Conservation (phyloP, 2,329 filamentous ascomycete genomes). For the Apiospora hydei region DNA sequence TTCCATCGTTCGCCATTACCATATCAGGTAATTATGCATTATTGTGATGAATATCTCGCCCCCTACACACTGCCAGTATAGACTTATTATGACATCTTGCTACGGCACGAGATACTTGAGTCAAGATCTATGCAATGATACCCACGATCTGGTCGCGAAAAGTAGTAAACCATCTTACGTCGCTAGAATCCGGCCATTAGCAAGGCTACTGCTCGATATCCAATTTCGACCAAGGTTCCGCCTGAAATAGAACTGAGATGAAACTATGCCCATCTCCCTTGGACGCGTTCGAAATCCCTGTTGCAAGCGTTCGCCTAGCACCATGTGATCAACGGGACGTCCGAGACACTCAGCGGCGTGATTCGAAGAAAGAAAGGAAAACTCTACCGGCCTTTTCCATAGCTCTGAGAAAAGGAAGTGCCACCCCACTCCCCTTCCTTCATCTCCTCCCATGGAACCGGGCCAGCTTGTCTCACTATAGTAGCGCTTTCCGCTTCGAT, state of each 20-base stretch:
- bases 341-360: constrained; percentile 12
- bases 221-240: not conserved
- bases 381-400: not conserved
- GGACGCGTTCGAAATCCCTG: not conserved
- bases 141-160: not conserved
- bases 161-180: not conserved
- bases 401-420: not conserved
- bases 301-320: not conserved
- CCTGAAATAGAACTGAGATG: not conserved
- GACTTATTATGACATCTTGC: not conserved
- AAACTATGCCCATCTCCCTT: not conserved
- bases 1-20: no score
- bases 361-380: not conserved
- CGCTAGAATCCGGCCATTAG: not conserved
- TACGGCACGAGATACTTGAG: not conserved
- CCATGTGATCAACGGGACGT: not conserved
- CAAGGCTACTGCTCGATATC: not conserved
- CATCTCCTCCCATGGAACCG: not conserved
- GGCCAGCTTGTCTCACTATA: not conserved
- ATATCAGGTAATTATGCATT: not conserved
- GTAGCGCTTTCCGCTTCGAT: not conserved
- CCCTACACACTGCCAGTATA: not conserved
- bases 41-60: not conserved
- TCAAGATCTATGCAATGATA: not conserved
- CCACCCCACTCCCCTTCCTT: no score